A percentile compares a stretch with the other conserved stretches of the same genome.
Conservation (phyloP, 2,329 filamentous ascomycete genomes). For the Curvularia sp. region DNA sequence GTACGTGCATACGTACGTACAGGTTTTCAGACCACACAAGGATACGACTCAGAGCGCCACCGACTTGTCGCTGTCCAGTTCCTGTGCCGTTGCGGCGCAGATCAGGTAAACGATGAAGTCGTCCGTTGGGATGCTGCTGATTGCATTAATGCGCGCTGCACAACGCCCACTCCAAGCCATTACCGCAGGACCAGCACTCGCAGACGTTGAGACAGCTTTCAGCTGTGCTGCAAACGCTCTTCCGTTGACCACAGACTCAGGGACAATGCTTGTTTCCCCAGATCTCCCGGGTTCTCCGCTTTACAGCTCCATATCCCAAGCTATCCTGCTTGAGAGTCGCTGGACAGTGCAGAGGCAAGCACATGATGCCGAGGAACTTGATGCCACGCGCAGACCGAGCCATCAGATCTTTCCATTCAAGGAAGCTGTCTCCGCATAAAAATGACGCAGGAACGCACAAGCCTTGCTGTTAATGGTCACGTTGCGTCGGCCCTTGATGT, state of each 20-base stretch:
- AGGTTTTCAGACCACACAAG: neutral
- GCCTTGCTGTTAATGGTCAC: conserved; percentile 3
- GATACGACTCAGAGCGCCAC: neutral
- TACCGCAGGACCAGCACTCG: neutral
- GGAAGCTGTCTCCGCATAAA: conserved; percentile 10
- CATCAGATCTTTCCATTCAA: conserved; percentile 19
- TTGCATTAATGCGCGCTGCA: neutral
- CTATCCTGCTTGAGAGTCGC: neutral
- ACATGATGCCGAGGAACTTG: conserved; percentile 22
- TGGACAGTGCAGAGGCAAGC: conserved; percentile 6
- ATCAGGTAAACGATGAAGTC: neutral
- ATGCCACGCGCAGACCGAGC: conserved; percentile 18
- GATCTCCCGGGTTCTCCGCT: conserved; percentile 17
- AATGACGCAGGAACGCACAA: conserved; percentile 19
- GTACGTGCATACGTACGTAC: neutral
- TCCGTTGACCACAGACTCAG: neutral
- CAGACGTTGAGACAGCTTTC: neutral
- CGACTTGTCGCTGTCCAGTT: neutral
- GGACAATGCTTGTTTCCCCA: conserved; percentile 19
- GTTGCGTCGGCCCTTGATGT: neutral
- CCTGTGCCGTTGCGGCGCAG: neutral
- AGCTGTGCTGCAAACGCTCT: neutral
- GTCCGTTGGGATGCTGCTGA: neutral
- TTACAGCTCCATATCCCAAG: neutral
- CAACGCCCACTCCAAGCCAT: neutral